Evolutionary conservation across 192 early-diverging fungal genomes (phyloP).

Genomic region (Coemansia sp.): DNA sequence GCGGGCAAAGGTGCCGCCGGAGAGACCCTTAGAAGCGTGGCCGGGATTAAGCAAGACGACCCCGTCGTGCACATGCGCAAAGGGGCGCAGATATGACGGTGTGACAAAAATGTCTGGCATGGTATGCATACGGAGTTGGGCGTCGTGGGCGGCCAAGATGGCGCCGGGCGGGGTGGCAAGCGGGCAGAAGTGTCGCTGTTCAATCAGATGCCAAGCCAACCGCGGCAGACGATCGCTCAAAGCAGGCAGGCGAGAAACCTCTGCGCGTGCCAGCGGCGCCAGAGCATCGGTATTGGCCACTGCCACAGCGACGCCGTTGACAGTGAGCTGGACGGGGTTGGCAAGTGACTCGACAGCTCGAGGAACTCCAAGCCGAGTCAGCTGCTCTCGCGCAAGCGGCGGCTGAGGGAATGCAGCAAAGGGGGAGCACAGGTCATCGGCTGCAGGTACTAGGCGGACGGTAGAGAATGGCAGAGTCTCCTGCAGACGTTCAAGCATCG

Average conservation of each 20-base stretch:
- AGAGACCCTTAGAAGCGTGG: slow-evolving; percentile 62
- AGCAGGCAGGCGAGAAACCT: slow-evolving; percentile 55
- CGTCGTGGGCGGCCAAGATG: slow-evolving; percentile 40
- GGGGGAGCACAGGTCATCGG: slow-evolving; percentile 70
- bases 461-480: slow-evolving; percentile 40
- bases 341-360: slow-evolving; percentile 48
- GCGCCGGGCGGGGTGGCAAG: slow-evolving; percentile 64
- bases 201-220: slow-evolving; percentile 72
- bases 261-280: slow-evolving; percentile 68
- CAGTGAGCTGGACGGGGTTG: slow-evolving; percentile 80
- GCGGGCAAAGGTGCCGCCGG: slow-evolving; percentile 79
- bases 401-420: slow-evolving; percentile 88
- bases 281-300: slow-evolving; percentile 76
- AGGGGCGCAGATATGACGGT: slow-evolving; percentile 70
- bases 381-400: slow-evolving; percentile 48
- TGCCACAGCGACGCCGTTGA: slow-evolving; percentile 84
- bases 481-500: slow-evolving; percentile 58
- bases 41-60: slow-evolving; percentile 86
- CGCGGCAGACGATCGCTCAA: slow-evolving; percentile 66
- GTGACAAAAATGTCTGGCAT: slow-evolving; percentile 85
- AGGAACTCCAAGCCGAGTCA: slow-evolving; percentile 31
- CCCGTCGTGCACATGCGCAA: slow-evolving; percentile 72
- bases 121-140: slow-evolving; percentile 44
- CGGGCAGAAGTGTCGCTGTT: slow-evolving; percentile 86
- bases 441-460: slow-evolving; percentile 73